A percentile compares a stretch with the other conserved stretches of the same genome.
Evolutionary conservation across 2,329 filamentous ascomycete species (phyloP).

Genomic region (Trichoderma sp.): DNA sequence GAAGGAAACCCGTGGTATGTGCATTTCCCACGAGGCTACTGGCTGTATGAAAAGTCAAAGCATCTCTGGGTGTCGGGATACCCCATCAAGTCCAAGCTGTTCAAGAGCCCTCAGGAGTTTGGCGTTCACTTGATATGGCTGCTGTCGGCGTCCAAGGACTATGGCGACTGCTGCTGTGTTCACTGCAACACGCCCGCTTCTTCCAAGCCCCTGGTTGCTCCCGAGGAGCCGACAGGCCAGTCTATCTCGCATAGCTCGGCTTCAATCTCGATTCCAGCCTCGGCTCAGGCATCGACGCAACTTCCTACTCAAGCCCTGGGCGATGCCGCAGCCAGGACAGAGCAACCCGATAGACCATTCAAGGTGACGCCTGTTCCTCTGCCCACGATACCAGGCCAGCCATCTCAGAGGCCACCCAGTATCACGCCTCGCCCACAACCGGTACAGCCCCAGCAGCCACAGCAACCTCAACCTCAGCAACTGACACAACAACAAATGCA

Average conservation of each 20-base stretch:
- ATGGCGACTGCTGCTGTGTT: conserved; percentile 54
- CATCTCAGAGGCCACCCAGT: conserved; percentile 39
- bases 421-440: conserved; percentile 32
- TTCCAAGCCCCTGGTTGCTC: conserved; percentile 32
- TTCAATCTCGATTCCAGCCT: neutral
- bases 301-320: conserved; percentile 31
- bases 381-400: conserved; percentile 41
- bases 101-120: conserved; percentile 57
- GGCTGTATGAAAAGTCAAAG: conserved; percentile 52
- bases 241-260: conserved; percentile 30
- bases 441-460: conserved; percentile 24
- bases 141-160: conserved; percentile 50
- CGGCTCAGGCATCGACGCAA: conserved; percentile 9
- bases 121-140: conserved; percentile 57
- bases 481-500: conserved; percentile 14
- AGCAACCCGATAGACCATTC: conserved; percentile 36
- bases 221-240: conserved; percentile 36
- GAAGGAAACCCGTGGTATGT: conserved; percentile 51
- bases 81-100: conserved; percentile 52
- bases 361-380: conserved; percentile 45
- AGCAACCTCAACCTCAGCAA: conserved; percentile 24
- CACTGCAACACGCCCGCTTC: conserved; percentile 47
- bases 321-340: conserved; percentile 30
- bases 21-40: conserved; percentile 50
- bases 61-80: conserved; percentile 55